Evolutionary conservation across 371 early-diverging fungal genomes (phyloP).

Genomic region (Rhizopus delemar): DNA sequence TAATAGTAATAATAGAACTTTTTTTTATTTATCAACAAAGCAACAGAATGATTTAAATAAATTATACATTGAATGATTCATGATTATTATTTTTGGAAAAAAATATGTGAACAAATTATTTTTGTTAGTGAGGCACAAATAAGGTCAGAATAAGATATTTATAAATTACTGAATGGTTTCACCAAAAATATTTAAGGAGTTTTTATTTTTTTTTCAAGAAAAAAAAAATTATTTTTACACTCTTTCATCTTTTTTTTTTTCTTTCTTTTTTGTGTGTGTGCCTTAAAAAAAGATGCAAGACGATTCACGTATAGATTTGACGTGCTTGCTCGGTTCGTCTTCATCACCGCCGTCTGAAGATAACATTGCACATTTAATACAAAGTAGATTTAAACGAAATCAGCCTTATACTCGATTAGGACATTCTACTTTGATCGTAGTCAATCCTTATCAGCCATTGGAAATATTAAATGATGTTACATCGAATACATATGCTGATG

Average conservation of each 20-base stretch:
- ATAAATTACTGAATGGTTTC: conserved; percentile 2
- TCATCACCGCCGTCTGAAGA: conserved; percentile 46
- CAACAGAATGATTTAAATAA: no score
- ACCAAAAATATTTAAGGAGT: conserved; percentile 10
- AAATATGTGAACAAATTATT: no score
- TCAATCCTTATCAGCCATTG: conserved; percentile 54
- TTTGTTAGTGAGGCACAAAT: background rate
- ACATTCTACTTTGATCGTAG: conserved; percentile 50
- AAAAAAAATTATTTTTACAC: background rate
- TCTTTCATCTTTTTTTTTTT: conserved; percentile 1
- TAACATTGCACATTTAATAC: conserved; percentile 45
- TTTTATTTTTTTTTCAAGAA: background rate
- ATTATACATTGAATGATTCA: no score
- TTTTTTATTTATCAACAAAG: no score
- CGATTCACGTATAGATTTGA: conserved; percentile 38
- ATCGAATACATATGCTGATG: conserved; percentile 46
- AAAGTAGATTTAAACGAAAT: conserved; percentile 48
- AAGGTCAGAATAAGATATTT: conserved; percentile 3
- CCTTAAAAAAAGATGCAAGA: conserved; percentile 29
- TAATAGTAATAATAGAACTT: no score
- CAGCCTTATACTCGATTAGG: conserved; percentile 61
- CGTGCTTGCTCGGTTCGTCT: conserved; percentile 21
- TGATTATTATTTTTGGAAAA: no score
- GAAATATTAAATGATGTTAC: conserved; percentile 52
- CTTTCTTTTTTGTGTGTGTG: background rate